Evolutionary conservation across 176 grass and related monocot genomes (phyloP), one percentile per base, ranked within the genome.

Genomic region (Carex parvula): DNA sequence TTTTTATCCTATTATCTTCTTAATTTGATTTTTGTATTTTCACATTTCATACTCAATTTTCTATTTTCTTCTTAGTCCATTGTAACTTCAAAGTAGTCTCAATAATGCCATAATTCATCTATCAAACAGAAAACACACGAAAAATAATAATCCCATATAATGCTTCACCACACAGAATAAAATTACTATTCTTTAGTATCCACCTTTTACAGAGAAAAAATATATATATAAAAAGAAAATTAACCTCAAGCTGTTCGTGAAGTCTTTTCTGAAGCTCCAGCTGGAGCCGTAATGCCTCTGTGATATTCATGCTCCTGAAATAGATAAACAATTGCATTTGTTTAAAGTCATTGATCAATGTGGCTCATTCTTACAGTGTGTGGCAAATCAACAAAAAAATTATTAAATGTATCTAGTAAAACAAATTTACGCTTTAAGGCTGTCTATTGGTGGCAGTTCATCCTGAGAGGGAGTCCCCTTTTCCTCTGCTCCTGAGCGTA

Each of bases 241-340:
- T 69, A 69, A 94, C 97, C 93, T 99, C 97, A 85, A 99, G 97
- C 62, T 99, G 97, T 87, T 99, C 97, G 79, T 99, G 97, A 79
- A 99, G 97, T 70, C 81, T 80, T 85, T 99, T 99, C 88, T 99
- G 97, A 74, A 99, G 92, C 77, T 96, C 97, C 68, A 99, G 87
- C 81, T 99, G 97, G 84, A 96, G 89, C 52, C 85, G 90, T 60
- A 99, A 88, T 86, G 97, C 97, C 83, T 96, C 97, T 60, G 91
- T 99, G 54, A 99, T 82, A 90, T 94, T 89, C 85, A 92, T 64
- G 68, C 75, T 94, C 81, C 97, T 99, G 85, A 82, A 94, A 57
- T 39, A 76, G 8, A 81, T 65, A 70, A 61, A 50, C 86, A 79
- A 63, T 79, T 79, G 24, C 21, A 85, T 24, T 18, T 88, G 68